phyloP scores from a whole-genome alignment of 2,329 filamentous ascomycete genomes.

The Venturia oleaginea region DNA sequence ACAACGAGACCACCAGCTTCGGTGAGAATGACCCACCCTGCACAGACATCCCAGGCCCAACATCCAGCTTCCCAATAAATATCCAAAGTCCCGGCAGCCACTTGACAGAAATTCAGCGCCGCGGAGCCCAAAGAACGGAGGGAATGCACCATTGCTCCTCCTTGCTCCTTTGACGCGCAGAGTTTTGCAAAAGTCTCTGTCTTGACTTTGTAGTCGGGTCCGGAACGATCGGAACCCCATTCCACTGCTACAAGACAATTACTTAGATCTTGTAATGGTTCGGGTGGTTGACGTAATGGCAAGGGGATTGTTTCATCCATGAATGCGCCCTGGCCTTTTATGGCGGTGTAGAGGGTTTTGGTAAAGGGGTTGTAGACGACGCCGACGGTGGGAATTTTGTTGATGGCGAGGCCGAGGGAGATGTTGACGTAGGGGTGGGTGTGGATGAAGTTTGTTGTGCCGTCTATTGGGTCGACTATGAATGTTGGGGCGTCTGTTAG shows the following conservation, averaged over 20 bases:
- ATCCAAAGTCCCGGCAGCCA: constrained; percentile 63
- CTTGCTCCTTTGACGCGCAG: constrained; percentile 45
- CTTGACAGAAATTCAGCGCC: constrained; percentile 64
- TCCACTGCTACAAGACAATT: constrained; percentile 60
- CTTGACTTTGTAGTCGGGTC: constrained; percentile 63
- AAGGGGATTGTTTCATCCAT: constrained; percentile 29
- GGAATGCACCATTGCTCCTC: constrained; percentile 69
- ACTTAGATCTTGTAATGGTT: constrained; percentile 51
- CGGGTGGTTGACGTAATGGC: constrained; percentile 41
- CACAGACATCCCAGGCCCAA: constrained; percentile 80
- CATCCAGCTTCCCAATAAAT: constrained; percentile 76
- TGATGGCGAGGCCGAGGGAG: constrained; percentile 62
- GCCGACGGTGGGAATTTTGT: constrained; percentile 54
- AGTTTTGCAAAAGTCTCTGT: constrained; percentile 52
- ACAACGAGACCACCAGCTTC: constrained; percentile 69
- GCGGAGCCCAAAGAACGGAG: constrained; percentile 63
- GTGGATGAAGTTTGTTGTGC: constrained; percentile 75
- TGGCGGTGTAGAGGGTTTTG: constrained; percentile 57
- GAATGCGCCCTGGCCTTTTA: constrained; percentile 59
- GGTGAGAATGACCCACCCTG: constrained; percentile 65
- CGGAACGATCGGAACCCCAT: constrained; percentile 61
- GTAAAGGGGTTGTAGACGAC: constrained; percentile 76
- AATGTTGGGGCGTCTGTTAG: constrained; percentile 64
- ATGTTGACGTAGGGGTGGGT: constrained; percentile 66
- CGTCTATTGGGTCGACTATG: constrained; percentile 75